Conservation (phyloP, 179 eudicot genomes). For the Patellifolia procumbens region DNA sequence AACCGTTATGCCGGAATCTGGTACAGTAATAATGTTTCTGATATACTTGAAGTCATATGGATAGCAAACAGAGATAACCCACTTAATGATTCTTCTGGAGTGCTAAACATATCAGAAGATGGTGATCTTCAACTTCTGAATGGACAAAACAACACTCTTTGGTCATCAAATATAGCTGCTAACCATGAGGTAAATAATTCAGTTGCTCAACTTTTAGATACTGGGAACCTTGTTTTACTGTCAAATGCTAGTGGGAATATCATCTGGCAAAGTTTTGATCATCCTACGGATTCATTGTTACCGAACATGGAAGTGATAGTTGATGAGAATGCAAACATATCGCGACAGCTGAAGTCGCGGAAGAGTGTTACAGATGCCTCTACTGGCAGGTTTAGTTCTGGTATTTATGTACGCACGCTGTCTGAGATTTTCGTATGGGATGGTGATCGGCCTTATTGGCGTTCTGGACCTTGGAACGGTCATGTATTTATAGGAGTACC, state of each 20-base stretch:
- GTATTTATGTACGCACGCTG: constrained; percentile 1
- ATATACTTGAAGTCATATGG: constrained; percentile 25
- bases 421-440: constrained; percentile 32
- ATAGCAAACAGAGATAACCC: constrained; percentile 45
- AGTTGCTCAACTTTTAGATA: constrained; percentile 42
- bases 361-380: constrained; percentile 38
- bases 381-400: constrained; percentile 28
- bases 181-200: not conserved
- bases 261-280: constrained; percentile 60
- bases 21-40: constrained; percentile 25
- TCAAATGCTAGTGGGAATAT: constrained; percentile 21
- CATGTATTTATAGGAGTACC: constrained; percentile 33
- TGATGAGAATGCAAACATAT: not conserved
- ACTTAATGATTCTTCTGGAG: constrained; percentile 28
- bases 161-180: constrained; percentile 38
- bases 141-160: constrained; percentile 19
- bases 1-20: constrained; percentile 37
- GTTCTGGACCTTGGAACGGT: constrained; percentile 47
- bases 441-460: constrained; percentile 20
- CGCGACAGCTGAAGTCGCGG: constrained; percentile 27
- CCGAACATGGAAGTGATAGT: constrained; percentile 25
- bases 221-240: constrained; percentile 50
- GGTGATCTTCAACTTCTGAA: constrained; percentile 36
- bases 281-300: constrained; percentile 41
- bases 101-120: constrained; percentile 25